Evolutionary conservation across 2,329 filamentous ascomycete genomes (phyloP).

Genomic region (Raffaelea ambrosiae): DNA sequence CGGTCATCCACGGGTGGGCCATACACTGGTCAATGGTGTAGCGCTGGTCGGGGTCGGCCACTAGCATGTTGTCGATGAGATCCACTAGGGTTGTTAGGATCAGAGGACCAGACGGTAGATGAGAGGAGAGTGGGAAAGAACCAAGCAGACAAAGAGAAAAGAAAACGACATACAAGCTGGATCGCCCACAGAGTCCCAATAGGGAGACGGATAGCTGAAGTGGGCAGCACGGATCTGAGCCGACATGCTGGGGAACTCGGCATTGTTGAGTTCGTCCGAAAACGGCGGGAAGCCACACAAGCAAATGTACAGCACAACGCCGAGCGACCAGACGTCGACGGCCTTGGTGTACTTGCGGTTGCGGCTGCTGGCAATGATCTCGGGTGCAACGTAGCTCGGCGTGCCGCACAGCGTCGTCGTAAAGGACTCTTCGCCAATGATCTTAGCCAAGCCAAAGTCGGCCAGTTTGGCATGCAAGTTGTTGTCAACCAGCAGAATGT

Average conservation of each 20-base stretch:
- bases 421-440: slow-evolving; percentile 97
- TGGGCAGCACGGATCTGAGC: slow-evolving; percentile 83
- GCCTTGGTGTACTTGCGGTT: slow-evolving; percentile 87
- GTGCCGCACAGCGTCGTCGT: slow-evolving; percentile 94
- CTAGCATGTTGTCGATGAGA: slow-evolving; percentile 90
- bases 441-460: slow-evolving; percentile 95
- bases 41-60: slow-evolving; percentile 73
- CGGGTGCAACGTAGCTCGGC: slow-evolving; percentile 93
- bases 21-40: slow-evolving; percentile 88
- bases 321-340: slow-evolving; percentile 93
- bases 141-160: slow-evolving; percentile 1
- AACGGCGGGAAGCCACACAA: slow-evolving; percentile 96
- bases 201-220: slow-evolving; percentile 93
- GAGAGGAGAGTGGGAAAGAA: not conserved
- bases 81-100: slow-evolving; percentile 45
- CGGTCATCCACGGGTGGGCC: slow-evolving; percentile 78
- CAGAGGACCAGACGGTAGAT: slow-evolving; percentile 15
- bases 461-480: slow-evolving; percentile 83
- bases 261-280: slow-evolving; percentile 79
- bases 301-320: slow-evolving; percentile 97
- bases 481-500: slow-evolving; percentile 83
- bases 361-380: slow-evolving; percentile 77
- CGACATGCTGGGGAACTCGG: slow-evolving; percentile 72
- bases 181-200: slow-evolving; percentile 86
- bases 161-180: slow-evolving; percentile 50